Percentiles rank a stretch among this genome's conserved stretches.
phyloP scores from a whole-genome alignment of 306 rosid species.

The Vigna mungo region DNA sequence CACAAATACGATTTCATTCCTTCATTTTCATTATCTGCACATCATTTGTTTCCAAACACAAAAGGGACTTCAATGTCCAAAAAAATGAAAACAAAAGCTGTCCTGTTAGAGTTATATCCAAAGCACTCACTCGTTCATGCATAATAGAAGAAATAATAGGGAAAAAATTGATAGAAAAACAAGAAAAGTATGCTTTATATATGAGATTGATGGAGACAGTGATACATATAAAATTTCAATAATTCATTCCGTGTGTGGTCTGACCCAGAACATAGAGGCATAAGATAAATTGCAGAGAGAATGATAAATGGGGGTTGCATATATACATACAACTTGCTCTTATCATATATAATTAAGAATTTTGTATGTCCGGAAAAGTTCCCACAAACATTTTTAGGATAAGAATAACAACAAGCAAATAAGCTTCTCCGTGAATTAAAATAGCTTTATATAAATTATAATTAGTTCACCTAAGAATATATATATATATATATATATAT shows the following conservation, averaged over 20 bases:
- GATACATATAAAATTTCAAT: not conserved
- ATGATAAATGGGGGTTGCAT: not conserved
- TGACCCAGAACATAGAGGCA: not conserved
- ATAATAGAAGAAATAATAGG: not conserved
- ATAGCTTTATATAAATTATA: no score
- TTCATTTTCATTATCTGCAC: not conserved
- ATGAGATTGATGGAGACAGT: conserved; percentile 12
- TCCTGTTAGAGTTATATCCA: not conserved
- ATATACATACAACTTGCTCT: not conserved
- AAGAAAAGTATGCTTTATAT: not conserved
- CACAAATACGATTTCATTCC: not conserved
- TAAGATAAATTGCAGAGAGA: conserved; percentile 3
- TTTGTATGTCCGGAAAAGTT: not conserved
- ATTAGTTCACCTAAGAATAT: no score
- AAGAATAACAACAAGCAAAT: no score
- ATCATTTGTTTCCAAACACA: not conserved
- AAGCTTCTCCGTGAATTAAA: no score
- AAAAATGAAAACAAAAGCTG: not conserved
- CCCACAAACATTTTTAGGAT: no score
- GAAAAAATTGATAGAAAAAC: not conserved
- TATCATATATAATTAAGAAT: not conserved
- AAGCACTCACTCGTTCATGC: not conserved
- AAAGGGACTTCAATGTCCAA: not conserved
- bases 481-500: no score
- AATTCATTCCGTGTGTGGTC: conserved; percentile 12